Conservation (phyloP, 2,329 filamentous ascomycete species). For the Blastomyces percursus region DNA sequence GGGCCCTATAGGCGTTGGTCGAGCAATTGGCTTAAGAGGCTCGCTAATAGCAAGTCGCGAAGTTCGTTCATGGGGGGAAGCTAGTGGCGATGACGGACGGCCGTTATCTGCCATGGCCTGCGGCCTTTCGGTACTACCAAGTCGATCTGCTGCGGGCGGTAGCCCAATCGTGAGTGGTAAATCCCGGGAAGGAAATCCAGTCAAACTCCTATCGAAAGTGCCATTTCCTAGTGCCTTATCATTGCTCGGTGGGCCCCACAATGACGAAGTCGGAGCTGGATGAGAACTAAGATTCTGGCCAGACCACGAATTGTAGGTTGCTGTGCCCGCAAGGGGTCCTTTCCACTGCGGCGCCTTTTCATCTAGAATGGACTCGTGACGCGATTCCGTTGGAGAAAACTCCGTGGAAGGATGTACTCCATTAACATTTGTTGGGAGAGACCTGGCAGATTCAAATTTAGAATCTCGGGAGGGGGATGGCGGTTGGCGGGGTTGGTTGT, state of each 20-base stretch:
- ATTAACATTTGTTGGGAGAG: constrained; percentile 18
- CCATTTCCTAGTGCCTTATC: constrained; percentile 53
- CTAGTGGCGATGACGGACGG: constrained; percentile 25
- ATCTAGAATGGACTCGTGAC: constrained; percentile 21
- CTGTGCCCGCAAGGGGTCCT: constrained; percentile 27
- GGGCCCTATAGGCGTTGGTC: constrained; percentile 38
- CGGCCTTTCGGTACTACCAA: constrained; percentile 14
- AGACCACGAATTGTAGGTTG: constrained; percentile 30
- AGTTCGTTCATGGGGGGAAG: constrained; percentile 31
- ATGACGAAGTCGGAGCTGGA: constrained; percentile 35
- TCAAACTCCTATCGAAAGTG: constrained; percentile 47
- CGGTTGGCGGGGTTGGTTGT: constrained; percentile 20
- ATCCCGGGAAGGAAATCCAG: constrained; percentile 37
- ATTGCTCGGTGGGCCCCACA: constrained; percentile 48
- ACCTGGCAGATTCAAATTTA: constrained; percentile 19
- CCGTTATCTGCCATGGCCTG: constrained; percentile 25
- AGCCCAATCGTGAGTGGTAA: constrained; percentile 29
- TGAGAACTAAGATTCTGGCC: constrained; percentile 25
- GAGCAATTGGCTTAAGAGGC: constrained; percentile 30
- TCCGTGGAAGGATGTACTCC: constrained; percentile 21
- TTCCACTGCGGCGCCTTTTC: constrained; percentile 30
- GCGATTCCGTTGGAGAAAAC: constrained; percentile 12
- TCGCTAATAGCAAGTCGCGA: constrained; percentile 29
- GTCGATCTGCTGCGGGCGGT: constrained; percentile 15
- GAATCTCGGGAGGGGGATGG: constrained; percentile 25